Evolutionary conservation across 352 stramenopile genomes (phyloP).

Genomic region (Pythium phragmiticola): DNA sequence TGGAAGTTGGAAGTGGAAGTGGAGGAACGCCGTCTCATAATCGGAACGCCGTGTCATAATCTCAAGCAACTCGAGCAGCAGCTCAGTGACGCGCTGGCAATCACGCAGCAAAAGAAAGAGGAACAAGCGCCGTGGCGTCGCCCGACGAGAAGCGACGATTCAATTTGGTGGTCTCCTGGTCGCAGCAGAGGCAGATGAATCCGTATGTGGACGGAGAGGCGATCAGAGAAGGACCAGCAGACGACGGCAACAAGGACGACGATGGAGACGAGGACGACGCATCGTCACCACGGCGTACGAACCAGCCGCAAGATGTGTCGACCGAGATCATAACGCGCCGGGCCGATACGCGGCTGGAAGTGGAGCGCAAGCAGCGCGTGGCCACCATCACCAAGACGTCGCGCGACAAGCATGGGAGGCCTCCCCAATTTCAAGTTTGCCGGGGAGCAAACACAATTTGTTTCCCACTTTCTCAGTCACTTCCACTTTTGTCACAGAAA

Average conservation of each 20-base stretch:
- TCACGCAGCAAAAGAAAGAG: constrained; percentile 66
- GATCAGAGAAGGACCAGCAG: constrained; percentile 26
- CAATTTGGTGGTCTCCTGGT: constrained; percentile 68
- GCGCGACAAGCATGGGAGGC: constrained; percentile 40
- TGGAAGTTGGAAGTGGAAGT: not conserved
- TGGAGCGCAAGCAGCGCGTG: constrained; percentile 56
- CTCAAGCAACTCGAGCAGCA: constrained; percentile 73
- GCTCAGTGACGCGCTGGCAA: constrained; percentile 39
- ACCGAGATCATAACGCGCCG: constrained; percentile 40
- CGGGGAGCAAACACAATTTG: too few species aligned
- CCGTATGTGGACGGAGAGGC: constrained; percentile 44
- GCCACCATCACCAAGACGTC: constrained; percentile 9
- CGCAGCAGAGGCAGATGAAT: constrained; percentile 53
- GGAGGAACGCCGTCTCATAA: constrained; percentile 31
- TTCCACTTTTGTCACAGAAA: too few species aligned
- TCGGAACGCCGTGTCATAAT: constrained; percentile 32
- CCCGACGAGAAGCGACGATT: constrained; percentile 66
- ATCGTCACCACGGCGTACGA: constrained; percentile 1
- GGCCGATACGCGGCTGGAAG: constrained; percentile 52
- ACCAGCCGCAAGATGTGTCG: constrained; percentile 15
- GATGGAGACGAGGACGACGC: constrained; percentile 28
- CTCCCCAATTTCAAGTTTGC: too few species aligned
- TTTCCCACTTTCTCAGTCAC: too few species aligned
- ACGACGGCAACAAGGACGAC: constrained; percentile 32
- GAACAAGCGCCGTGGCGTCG: constrained; percentile 42